A percentile compares a stretch with the other conserved stretches of the same genome.
Conservation (phyloP, 192 early-diverging fungal genomes). For the Backusella sp. region DNA sequence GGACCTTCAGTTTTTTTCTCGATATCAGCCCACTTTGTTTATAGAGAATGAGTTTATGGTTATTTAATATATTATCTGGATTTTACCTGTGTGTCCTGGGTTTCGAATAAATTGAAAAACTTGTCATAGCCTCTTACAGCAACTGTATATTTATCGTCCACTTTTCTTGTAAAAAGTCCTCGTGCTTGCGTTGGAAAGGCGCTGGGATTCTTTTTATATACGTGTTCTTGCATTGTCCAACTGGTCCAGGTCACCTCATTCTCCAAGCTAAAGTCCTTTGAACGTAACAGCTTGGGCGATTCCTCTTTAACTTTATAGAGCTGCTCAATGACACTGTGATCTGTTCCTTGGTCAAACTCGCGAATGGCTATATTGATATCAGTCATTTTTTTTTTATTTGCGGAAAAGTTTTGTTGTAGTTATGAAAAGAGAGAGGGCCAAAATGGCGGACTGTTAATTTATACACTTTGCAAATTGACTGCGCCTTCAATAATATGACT, state of each 20-base stretch:
- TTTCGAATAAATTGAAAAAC: constrained; percentile 88
- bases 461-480: too few species aligned
- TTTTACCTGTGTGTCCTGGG: constrained; percentile 50
- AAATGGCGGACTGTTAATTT: background rate
- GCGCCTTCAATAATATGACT: too few species aligned
- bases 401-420: background rate
- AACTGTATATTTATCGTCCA: constrained; percentile 50
- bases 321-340: constrained; percentile 12
- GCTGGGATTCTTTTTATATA: constrained; percentile 63
- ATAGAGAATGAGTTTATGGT: background rate
- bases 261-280: background rate
- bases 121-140: constrained; percentile 94
- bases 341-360: constrained; percentile 6
- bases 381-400: background rate
- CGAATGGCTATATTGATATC: constrained; percentile 7
- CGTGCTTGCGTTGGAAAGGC: constrained; percentile 75
- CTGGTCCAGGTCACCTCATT: constrained; percentile 24
- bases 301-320: background rate
- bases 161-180: constrained; percentile 70
- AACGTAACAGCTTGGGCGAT: constrained; percentile 8
- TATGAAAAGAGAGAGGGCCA: background rate
- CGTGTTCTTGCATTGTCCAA: constrained; percentile 70
- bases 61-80: background rate
- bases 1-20: constrained; percentile 68
- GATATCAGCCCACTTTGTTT: constrained; percentile 53